Base-by-base conservation (phyloP, 768 basidiomycete species). In the Pleurotus tuoliensis region DNA sequence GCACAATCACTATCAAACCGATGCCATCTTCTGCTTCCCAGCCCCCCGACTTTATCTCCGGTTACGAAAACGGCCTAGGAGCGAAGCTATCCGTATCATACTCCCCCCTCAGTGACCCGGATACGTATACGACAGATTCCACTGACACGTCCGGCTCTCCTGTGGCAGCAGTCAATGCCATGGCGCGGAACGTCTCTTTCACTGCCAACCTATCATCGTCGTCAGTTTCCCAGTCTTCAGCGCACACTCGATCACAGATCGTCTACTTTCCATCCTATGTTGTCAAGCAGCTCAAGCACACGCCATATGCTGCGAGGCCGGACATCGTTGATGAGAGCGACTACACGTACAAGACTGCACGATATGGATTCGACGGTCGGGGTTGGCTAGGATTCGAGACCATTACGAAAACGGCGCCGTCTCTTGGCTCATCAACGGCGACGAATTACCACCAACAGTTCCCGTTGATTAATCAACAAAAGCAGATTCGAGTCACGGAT, bases 231-330 rank as follows among this genome's bases (percentile, higher is more conserved):
- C 40, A 59, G 39, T 40, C 56, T 20, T 49, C 44, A 9, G 38
- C 51, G 0, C 58, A 59, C 16, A 52, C 46, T 13, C 58, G 58
- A 1, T 59, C 47, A 16, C 47, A 59, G 24, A 30, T 59, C 38
- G 58, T 59, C 8, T 59, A 59, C 56, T 59, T 59, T 48, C 58
- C 58, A 4, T 56, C 58, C 1, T 59, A 41, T 47, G 58, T 59
- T 16, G 58, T 59, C 15, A 59, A 59, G 48, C 16, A 56, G 18
- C 55, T 59, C 43, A 44, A 34, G 18, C 41, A 56, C 49, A 52
- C 58, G 7, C 58, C 58, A 5, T 59, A 56, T 37, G 47, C 58
- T 4, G 55, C 49, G 11, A 40, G 44, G 13, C 18, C 58, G 18
- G 43, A 24, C 22, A 37, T 59, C 3, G 15, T 48, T 5, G 58